These are phyloP conservation scores for Potentilla sterilis DNA, from an alignment of 306 rosid species.

Conservation along the genomic window DNA sequence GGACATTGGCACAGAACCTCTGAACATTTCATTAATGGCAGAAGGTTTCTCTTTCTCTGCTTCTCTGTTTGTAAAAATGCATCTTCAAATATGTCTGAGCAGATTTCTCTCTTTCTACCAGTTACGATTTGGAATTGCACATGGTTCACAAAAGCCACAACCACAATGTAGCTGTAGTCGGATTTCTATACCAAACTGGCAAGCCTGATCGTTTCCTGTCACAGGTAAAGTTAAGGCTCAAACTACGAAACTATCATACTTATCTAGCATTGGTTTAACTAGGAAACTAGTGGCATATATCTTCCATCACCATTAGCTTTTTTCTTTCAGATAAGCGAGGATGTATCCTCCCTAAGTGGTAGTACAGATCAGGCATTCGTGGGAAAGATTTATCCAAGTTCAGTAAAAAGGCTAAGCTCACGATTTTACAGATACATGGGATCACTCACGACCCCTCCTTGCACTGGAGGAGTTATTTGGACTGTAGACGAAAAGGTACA, in stretches of 20 bases:
- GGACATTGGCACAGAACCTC: constrained; percentile 47
- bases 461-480: too few relatives aligned
- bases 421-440: too few relatives aligned
- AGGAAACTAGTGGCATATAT: neutral
- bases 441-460: too few relatives aligned
- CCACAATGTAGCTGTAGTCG: constrained; percentile 46
- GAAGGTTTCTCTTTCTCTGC: constrained; percentile 22
- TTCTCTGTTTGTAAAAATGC: neutral
- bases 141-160: constrained; percentile 52
- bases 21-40: constrained; percentile 38
- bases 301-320: neutral
- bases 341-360: too few relatives aligned
- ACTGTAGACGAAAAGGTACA: too few relatives aligned
- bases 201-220: constrained; percentile 43
- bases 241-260: too few relatives aligned
- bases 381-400: constrained; percentile 51
- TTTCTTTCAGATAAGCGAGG: neutral
- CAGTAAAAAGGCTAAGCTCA: constrained; percentile 4
- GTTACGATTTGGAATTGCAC: constrained; percentile 75
- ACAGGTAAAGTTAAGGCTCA: constrained; percentile 36
- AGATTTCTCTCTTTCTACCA: neutral
- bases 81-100: neutral
- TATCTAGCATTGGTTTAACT: neutral
- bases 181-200: constrained; percentile 52
- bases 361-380: constrained; percentile 18